phyloP scores from a whole-genome alignment of 2,329 filamentous ascomycete genomes.

The Colletotrichum tofieldiae region DNA sequence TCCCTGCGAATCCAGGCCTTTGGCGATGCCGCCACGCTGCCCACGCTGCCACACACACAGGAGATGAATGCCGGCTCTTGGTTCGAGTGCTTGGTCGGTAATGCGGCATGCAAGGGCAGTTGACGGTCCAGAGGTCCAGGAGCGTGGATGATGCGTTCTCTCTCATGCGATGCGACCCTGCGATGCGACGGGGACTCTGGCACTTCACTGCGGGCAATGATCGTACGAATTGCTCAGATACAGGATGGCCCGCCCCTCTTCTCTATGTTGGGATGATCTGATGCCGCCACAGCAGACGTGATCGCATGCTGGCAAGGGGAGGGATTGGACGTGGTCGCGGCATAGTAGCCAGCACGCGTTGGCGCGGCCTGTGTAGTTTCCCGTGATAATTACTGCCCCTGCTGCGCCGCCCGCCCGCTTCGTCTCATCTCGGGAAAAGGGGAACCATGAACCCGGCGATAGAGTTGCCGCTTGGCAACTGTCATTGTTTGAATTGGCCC shows the following conservation, averaged over 20 bases:
- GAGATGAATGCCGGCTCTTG: constrained; percentile 14
- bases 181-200: constrained; percentile 2
- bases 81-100: constrained; percentile 8
- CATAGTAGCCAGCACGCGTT: not conserved
- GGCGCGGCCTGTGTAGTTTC: not conserved
- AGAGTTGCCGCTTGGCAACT: not conserved
- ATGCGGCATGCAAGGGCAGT: constrained; percentile 15
- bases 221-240: constrained; percentile 1
- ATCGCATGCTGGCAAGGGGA: not conserved
- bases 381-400: not conserved
- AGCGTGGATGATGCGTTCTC: constrained; percentile 7
- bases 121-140: not conserved
- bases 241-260: not conserved
- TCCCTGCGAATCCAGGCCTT: not conserved
- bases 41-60: not conserved
- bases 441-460: not conserved
- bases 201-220: constrained; percentile 7
- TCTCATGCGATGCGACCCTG: constrained; percentile 24
- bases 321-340: not conserved
- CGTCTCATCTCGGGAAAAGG: not conserved
- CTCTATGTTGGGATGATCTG: constrained; percentile 24
- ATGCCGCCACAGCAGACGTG: not conserved
- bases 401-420: not conserved
- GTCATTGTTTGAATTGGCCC: not conserved
- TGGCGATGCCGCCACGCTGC: not conserved